Base-by-base conservation (phyloP, 169 alveolate species). In the Cyclospora cayetanensis region DNA sequence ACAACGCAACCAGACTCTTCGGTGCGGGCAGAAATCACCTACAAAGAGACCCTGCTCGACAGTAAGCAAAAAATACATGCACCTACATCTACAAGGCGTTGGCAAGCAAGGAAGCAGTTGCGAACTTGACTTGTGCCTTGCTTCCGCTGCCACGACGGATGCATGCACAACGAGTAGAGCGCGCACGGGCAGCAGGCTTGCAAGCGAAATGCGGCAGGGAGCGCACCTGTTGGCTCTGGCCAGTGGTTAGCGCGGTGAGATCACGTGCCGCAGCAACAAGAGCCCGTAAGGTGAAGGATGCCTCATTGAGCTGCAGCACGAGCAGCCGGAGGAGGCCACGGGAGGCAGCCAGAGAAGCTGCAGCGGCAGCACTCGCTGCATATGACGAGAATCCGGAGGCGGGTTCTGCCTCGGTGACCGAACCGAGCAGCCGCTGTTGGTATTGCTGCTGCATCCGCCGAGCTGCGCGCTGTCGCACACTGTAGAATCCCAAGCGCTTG, bases 311-410 rank as follows among this genome's bases (percentile, higher is more conserved):
- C 25, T 70, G 83, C 55, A 70, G 83, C 83, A 70, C 60, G 18
- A 70, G 55, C 55, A 70, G 83, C 83, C n/a, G 83, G 55, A 70
- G 34, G 31, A 70, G 55, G 34, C 83, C 83, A 37, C 39, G 83
- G 22, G 83, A 3, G 1, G 83, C 83, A 35, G 53, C 83, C 34
- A 37, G 83, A 7, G 83, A 46, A 37, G 83, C 83, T 37, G 83
- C 83, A 70, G 83, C 83, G 22, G 83, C 53, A 12, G 83, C 83
- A 66, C 27, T 39, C 2, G 79, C 50, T 70, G 83, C 15, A 22
- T n/a, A n/a, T n/a, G n/a, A n/a, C n/a, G n/a, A n/a, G n/a, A n/a
- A 46, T 70, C 55, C 34, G 34, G 83, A 7, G 2, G 1, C 20
- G 34, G 83, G 34, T 70, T 35, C 83, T 34, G 83, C 83, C 22